Percentiles rank a stretch among this genome's conserved stretches.
phyloP scores from a whole-genome alignment of 257 asterid species.

The Plantago elongata region DNA sequence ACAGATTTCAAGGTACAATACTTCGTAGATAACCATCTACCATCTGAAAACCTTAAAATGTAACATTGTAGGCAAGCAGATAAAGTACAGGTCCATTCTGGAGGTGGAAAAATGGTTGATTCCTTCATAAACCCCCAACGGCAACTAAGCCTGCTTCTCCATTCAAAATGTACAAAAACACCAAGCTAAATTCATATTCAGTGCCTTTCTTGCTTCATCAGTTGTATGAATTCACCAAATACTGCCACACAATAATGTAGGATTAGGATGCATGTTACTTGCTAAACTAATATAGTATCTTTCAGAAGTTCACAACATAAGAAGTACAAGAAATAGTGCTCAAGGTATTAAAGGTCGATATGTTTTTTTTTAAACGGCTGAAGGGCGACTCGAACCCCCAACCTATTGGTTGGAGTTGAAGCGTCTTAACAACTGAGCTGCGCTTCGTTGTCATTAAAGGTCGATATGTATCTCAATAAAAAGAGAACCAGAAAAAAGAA shows the following conservation, averaged over 20 bases:
- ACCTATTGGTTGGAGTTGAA: too few species aligned
- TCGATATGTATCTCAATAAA: too few species aligned
- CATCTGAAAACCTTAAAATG: not conserved
- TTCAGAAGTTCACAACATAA: too few species aligned
- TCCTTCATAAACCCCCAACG: conserved; percentile 4
- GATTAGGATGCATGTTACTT: not conserved
- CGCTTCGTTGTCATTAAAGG: too few species aligned
- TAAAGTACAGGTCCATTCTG: conserved; percentile 1
- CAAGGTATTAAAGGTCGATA: not conserved
- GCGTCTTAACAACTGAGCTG: too few species aligned
- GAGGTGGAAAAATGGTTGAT: not conserved
- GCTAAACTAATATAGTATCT: too few species aligned
- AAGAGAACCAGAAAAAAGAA: not conserved
- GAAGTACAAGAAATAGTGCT: not conserved
- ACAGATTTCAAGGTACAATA: too few species aligned
- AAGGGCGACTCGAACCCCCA: too few species aligned
- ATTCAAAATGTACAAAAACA: not conserved
- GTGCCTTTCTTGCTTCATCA: conserved; percentile 45
- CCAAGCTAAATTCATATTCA: conserved; percentile 20
- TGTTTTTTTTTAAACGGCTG: too few species aligned
- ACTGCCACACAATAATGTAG: conserved; percentile 24
- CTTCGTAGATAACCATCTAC: too few species aligned
- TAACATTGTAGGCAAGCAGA: not conserved
- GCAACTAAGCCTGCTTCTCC: conserved; percentile 15
- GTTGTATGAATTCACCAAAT: conserved; percentile 47